Conservation (phyloP, 2,329 filamentous ascomycete genomes). For the Ceratocystis destructans region DNA sequence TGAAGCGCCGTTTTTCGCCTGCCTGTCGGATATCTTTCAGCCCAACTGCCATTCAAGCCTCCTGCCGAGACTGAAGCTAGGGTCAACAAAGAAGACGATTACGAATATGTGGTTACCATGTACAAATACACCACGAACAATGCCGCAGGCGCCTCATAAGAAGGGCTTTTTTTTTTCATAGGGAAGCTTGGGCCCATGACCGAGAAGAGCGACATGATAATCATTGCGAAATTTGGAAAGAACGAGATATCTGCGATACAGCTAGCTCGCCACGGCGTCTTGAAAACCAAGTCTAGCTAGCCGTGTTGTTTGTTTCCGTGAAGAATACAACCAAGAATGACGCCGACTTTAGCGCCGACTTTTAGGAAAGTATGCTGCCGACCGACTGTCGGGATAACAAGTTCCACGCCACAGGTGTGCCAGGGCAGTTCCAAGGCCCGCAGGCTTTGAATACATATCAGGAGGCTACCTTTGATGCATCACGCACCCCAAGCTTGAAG, state of each 20-base stretch:
- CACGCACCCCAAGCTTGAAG: neutral
- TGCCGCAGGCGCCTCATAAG: neutral
- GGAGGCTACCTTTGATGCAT: neutral
- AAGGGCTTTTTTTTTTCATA: neutral
- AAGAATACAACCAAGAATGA: no score
- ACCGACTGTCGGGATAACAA: neutral
- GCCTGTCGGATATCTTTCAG: neutral
- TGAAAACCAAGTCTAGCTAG: neutral
- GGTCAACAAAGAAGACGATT: neutral
- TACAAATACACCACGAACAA: neutral
- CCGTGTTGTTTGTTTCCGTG: neutral
- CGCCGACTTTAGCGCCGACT: neutral
- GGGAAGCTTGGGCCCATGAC: neutral
- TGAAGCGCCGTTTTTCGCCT: neutral
- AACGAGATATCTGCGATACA: neutral
- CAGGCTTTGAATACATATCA: neutral
- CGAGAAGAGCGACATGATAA: neutral
- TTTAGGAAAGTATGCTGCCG: neutral
- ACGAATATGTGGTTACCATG: neutral
- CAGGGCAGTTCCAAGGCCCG: neutral
- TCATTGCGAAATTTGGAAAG: neutral
- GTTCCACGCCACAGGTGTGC: neutral
- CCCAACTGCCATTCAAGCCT: neutral
- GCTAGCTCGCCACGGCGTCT: neutral
- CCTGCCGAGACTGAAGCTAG: neutral